Conservation (phyloP, 768 basidiomycete genomes). For the Chlorophyllum brunneum region DNA sequence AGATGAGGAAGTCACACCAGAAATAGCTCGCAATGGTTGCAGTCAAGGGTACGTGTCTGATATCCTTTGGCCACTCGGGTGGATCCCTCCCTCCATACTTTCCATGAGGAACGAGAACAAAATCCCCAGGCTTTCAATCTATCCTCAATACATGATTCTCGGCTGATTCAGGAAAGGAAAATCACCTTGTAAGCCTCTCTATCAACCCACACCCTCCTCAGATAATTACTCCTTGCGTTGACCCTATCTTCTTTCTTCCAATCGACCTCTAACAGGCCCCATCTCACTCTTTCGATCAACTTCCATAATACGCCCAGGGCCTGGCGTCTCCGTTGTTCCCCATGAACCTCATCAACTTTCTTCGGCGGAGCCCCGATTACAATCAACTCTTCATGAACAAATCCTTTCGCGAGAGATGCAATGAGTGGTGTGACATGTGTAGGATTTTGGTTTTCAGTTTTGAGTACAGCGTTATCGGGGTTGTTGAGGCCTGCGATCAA, state of each 20-base stretch:
- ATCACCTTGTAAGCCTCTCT: constrained; percentile 38
- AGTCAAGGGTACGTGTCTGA: constrained; percentile 29
- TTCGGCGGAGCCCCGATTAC: constrained; percentile 48
- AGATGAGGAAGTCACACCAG: constrained; percentile 40
- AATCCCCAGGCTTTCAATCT: constrained; percentile 53
- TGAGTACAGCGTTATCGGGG: constrained; percentile 54
- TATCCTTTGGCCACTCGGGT: constrained; percentile 23
- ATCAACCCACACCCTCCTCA: constrained; percentile 40
- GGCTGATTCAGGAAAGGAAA: constrained; percentile 3
- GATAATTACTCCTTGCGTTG: constrained; percentile 27
- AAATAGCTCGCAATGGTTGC: constrained; percentile 55
- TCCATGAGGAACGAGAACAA: constrained; percentile 42
- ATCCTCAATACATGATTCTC: background rate
- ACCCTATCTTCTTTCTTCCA: constrained; percentile 32
- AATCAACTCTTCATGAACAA: constrained; percentile 50
- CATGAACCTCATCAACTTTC: constrained; percentile 21
- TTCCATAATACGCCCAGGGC: constrained; percentile 23
- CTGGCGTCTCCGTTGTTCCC: constrained; percentile 23
- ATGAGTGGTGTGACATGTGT: constrained; percentile 67
- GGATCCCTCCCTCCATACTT: constrained; percentile 26
- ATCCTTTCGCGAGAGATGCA: constrained; percentile 41
- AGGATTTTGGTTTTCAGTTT: constrained; percentile 44
- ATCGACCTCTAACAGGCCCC: constrained; percentile 22
- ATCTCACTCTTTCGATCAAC: constrained; percentile 24
- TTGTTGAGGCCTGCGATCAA: constrained; percentile 31